Evolutionary conservation across 306 rosid species (phyloP), one percentile per base, ranked within the genome.

Genomic region (Ammopiptanthus mongolicus): DNA sequence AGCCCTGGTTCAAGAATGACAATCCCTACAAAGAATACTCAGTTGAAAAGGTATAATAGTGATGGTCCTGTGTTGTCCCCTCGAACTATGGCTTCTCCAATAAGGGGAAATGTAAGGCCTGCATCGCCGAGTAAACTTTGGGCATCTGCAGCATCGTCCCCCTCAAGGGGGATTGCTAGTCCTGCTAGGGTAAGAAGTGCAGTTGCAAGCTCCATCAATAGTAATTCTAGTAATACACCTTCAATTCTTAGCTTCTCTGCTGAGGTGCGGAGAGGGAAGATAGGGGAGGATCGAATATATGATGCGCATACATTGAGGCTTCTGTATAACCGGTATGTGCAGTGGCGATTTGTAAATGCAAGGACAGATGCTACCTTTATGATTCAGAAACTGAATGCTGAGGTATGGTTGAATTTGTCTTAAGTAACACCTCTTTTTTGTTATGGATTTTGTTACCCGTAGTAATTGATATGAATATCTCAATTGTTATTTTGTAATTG

Each of bases 281-380:
- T 92, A 73, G 99, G 98, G 80, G 98, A 92, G 46, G 97, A 92
- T 80, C 96, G 94, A 6, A 86, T 96, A 69, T 80, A 89, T 68
- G 97, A 96, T 83, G 99, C 99, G 5, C 98, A 96, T 78, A 74
- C 88, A 5, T 90, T 96, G 87, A 83, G 98, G 86, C 97, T 96
- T 87, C 88, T 90, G 66, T 90, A 96, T 82, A 96, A 96, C 65
- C 88, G 96, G 25, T 89, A 88, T 82, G 80, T 88, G 80, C 99
- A 96, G 75, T 96, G 98, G 99, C 92, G 98, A 84, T 90, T 90
- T 75, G 97, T 91, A 42, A 96, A 96, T 89, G 98, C 98, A n/a
- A 88, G 97, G 84, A 89, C 97, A 15, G 97, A 92, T 85, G 91
- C 92, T 74, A 84, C 98, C 14, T 92, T 84, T 81, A 86, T 90